These are phyloP conservation scores for Talaromyces sp. DNA, from an alignment of 2,329 filamentous ascomycete genomes.

Conservation along the genomic window DNA sequence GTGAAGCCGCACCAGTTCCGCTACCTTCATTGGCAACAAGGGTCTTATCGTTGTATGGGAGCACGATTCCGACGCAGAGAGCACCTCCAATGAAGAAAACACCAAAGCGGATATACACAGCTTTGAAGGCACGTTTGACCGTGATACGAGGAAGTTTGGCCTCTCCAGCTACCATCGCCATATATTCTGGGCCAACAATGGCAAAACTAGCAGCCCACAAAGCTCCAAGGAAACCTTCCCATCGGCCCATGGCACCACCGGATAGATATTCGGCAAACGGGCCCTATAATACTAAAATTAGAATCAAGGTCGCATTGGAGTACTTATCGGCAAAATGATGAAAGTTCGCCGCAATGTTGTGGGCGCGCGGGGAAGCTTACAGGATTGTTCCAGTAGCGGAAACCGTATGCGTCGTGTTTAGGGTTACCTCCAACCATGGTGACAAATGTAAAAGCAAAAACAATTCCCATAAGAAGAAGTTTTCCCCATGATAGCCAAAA, in stretches of 20 bases:
- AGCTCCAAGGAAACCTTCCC: conserved; percentile 59
- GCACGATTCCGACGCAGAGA: conserved; percentile 65
- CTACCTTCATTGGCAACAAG: conserved; percentile 57
- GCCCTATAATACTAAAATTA: conserved; percentile 38
- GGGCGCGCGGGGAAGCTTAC: conserved; percentile 52
- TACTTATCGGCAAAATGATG: background rate
- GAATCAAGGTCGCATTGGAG: background rate
- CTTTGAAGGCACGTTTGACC: conserved; percentile 71
- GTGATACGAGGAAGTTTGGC: conserved; percentile 64
- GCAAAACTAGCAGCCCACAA: conserved; percentile 66
- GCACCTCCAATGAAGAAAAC: conserved; percentile 72
- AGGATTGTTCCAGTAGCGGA: conserved; percentile 61
- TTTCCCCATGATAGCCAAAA: conserved; percentile 62
- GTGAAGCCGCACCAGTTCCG: conserved; percentile 60
- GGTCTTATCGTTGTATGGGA: conserved; percentile 62
- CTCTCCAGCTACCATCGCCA: conserved; percentile 53
- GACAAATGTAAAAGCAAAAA: conserved; percentile 21
- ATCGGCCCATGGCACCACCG: conserved; percentile 59
- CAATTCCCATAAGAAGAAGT: conserved; percentile 54
- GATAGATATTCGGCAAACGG: conserved; percentile 64
- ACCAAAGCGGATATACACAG: conserved; percentile 72
- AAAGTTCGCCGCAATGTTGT: background rate
- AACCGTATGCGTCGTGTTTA: conserved; percentile 56
- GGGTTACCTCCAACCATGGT: conserved; percentile 22
- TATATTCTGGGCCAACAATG: conserved; percentile 63